These are phyloP conservation scores for Blastomyces gilchristii DNA, from an alignment of 2,329 filamentous ascomycete genomes.

Conservation along the genomic window DNA sequence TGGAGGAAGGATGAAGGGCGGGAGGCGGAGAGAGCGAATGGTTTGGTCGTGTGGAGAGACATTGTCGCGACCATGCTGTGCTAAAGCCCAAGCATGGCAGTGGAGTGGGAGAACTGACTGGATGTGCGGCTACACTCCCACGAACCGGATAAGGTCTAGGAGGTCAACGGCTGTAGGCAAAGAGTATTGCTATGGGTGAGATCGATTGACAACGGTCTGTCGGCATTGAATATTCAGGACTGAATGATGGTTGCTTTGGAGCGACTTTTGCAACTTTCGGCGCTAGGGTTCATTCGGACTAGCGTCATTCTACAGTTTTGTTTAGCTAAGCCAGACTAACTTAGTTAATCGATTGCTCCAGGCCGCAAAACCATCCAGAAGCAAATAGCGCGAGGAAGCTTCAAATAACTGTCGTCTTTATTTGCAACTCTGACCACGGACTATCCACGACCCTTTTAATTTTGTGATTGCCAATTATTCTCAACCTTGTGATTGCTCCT, in stretches of 20 bases:
- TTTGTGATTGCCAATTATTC: neutral
- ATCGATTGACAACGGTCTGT: neutral
- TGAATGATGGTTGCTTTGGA: neutral
- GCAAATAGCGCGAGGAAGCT: too few species aligned
- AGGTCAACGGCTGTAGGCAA: neutral
- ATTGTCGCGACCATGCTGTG: constrained; percentile 16
- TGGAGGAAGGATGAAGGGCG: constrained; percentile 27
- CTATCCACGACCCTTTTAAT: neutral
- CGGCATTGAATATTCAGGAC: neutral
- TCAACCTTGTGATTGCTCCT: neutral
- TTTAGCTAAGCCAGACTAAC: neutral
- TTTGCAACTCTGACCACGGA: neutral
- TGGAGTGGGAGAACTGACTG: neutral
- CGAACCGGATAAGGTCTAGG: neutral
- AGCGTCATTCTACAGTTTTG: neutral
- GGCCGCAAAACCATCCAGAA: neutral
- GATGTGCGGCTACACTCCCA: neutral
- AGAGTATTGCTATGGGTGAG: neutral
- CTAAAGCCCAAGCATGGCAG: constrained; percentile 12
- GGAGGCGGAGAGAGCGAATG: constrained; percentile 12
- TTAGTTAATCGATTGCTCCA: neutral
- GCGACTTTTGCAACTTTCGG: neutral
- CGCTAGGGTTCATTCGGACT: neutral
- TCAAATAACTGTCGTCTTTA: too few species aligned
- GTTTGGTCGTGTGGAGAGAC: constrained; percentile 24